Base-by-base conservation (phyloP, 1,284 basidiomycete species). In the Boletellus deceptivus region DNA sequence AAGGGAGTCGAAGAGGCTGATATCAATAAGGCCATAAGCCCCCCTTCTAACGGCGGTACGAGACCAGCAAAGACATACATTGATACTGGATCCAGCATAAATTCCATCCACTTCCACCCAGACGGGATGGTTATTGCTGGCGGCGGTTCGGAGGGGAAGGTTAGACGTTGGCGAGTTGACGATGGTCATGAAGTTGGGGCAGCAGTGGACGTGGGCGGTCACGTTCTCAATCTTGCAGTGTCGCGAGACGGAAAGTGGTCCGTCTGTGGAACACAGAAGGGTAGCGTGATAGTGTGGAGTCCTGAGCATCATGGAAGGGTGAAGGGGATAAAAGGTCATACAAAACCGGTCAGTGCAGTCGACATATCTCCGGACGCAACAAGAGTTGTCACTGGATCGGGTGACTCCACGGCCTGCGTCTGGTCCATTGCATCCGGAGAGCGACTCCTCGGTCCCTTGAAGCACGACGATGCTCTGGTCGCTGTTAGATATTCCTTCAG, bases 181-280 rank as follows among this genome's bases (percentile, higher is more conserved):
- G 43, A 43, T 24, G 33, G 18, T 3, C 6, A 11, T 14, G 31
- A 43, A 9, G 42, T 34, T 3, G 56, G 38, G 7, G n/a, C 22
- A 4, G 34, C 42, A 4, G 44, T 59, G 52, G 6, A 16, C 4
- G 22, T 38, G 6, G 25, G 35, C 16, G 36, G 13, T 3, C 1
- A 9, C 4, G 8, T 59, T 31, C 8, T 42, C 11, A 18, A 45
- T 8, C 18, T 55, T 14, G 52, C 36, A 4, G 31, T 25, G 0
- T 58, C 56, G 4, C 43, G 5, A 38, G 52, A 55, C 3, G 52
- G 51, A 29, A 41, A 25, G 6, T 55, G 55, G 25, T 27, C 27
- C 22, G 24, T 40, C 24, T n/a, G 22, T 13, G 39, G 39, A 8
- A 40, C 39, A 24, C 22, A 40, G 24, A 25, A 9, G 8, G 39